Evolutionary conservation across 1,284 basidiomycete genomes (phyloP).

Genomic region (Austroboletus novae-zelandiae): DNA sequence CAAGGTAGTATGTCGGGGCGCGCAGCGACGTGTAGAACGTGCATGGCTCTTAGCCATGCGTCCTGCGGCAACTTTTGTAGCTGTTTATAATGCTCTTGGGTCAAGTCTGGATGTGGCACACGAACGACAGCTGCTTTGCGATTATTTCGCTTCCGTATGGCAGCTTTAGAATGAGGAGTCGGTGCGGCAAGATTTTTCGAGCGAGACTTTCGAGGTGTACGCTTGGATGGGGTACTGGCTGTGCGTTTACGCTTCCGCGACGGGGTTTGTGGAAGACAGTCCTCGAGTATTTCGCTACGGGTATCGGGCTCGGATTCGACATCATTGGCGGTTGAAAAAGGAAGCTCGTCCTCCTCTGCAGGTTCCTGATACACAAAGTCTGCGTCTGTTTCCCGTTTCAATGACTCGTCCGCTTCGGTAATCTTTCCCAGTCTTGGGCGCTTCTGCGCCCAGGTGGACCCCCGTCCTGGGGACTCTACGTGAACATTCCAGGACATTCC

Average conservation of each 20-base stretch:
- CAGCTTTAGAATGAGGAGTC: constrained; percentile 68
- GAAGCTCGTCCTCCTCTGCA: constrained; percentile 14
- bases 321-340: constrained; percentile 3
- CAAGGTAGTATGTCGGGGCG: constrained; percentile 91
- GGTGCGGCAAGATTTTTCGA: constrained; percentile 44
- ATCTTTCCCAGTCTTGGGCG: constrained; percentile 18
- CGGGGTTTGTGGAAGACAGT: constrained; percentile 35
- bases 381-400: constrained; percentile 15
- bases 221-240: constrained; percentile 26
- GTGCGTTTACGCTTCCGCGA: constrained; percentile 38
- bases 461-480: constrained; percentile 13
- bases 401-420: constrained; percentile 20
- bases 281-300: constrained; percentile 6
- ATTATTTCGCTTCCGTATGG: constrained; percentile 42
- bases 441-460: constrained; percentile 13
- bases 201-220: constrained; percentile 32
- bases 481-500: constrained; percentile 30
- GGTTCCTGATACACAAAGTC: constrained; percentile 22
- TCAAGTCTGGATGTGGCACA: constrained; percentile 36
- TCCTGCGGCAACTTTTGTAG: constrained; percentile 59
- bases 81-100: constrained; percentile 35
- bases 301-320: constrained; percentile 9
- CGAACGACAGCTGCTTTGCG: constrained; percentile 35
- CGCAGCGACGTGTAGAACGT: constrained; percentile 90
- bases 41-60: constrained; percentile 82